Evolutionary conservation across 73 alveolate species (phyloP), one percentile per base, ranked within the genome.

Genomic region (Paramecium pentaurelia): DNA sequence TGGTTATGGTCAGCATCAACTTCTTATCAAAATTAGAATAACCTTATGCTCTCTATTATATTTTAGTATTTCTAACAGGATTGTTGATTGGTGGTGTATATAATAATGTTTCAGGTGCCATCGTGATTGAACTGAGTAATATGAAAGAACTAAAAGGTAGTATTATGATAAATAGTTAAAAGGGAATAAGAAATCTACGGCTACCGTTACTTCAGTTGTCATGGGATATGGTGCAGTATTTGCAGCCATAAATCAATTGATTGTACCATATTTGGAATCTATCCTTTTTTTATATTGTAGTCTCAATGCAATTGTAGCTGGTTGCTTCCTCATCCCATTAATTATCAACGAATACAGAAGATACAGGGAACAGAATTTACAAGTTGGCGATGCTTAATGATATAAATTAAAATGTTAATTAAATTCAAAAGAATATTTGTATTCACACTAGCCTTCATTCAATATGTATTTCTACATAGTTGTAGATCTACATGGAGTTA

Each of bases 171-270:
- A 4, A 25, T 71, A 2, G 12, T 4, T 30, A 8, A 25, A 22
- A 71, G 89, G 89, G 5, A 77, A 77, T 20, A 77, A 77, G 42
- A 77, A 77, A 42, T 77, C 89, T 18, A 77, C 89, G 20, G 64
- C 89, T 20, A 77, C 89, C 0, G 89, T 77, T 38, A 77, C 91
- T 22, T 80, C 91, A 49, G 91, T 80, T 22, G 91, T 80, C 6
- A 80, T 80, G 91, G 91, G 77, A 45, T 80, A 80, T 45, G 91
- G 91, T 10, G 91, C 91, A 14, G 91, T 80, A 22, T 80, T 80
- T 80, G 91, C 91, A 18, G 91, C 91, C 8, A 28, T 80, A 16
- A 80, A 80, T 45, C 47, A 80, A 80, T 47, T 80, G 34, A 64
- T 80, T 44, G 91, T 80, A 40, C 71, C 37, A 45, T 80, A 42